Percentiles rank a stretch among this genome's conserved stretches.
Evolutionary conservation across 2,329 filamentous ascomycete species (phyloP).

Genomic region (Ophiostoma angusticollis): DNA sequence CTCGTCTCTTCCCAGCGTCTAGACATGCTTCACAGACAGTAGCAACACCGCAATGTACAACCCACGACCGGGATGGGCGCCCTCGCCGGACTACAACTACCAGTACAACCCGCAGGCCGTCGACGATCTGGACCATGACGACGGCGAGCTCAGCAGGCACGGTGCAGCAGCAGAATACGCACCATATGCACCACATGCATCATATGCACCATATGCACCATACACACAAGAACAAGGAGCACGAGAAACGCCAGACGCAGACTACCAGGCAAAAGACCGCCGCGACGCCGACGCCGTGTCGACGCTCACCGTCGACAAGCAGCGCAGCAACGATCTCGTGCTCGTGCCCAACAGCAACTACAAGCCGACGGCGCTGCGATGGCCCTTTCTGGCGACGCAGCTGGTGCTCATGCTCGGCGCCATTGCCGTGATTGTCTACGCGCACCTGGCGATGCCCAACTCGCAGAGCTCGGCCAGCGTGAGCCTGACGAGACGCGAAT

Average conservation of each 20-base stretch:
- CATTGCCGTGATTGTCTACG: conserved; percentile 20
- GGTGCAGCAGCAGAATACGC: too few relatives aligned
- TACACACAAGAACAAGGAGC: too few relatives aligned
- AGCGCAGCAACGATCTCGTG: background rate
- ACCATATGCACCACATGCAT: too few relatives aligned
- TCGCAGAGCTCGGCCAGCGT: conserved; percentile 20
- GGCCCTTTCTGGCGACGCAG: conserved; percentile 20
- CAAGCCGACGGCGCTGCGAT: conserved; percentile 21
- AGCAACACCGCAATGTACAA: background rate
- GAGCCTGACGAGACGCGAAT: conserved; percentile 3
- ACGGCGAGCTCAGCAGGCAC: too few relatives aligned
- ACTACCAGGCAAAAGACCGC: too few relatives aligned
- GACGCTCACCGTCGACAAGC: conserved; percentile 5
- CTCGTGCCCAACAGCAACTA: conserved; percentile 16
- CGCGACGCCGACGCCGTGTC: too few relatives aligned
- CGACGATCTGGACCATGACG: conserved; percentile 17
- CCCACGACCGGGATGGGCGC: background rate
- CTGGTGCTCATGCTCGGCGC: conserved; percentile 17
- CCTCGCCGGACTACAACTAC: conserved; percentile 18
- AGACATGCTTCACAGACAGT: too few relatives aligned
- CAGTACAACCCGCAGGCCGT: conserved; percentile 21
- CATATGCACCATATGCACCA: too few relatives aligned
- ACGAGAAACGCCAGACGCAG: too few relatives aligned
- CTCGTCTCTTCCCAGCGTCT: too few relatives aligned
- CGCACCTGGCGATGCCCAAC: conserved; percentile 19